Evolutionary conservation across 495 filamentous ascomycete species (phyloP).

Genomic region (Massariosphaeria phaeospora): DNA sequence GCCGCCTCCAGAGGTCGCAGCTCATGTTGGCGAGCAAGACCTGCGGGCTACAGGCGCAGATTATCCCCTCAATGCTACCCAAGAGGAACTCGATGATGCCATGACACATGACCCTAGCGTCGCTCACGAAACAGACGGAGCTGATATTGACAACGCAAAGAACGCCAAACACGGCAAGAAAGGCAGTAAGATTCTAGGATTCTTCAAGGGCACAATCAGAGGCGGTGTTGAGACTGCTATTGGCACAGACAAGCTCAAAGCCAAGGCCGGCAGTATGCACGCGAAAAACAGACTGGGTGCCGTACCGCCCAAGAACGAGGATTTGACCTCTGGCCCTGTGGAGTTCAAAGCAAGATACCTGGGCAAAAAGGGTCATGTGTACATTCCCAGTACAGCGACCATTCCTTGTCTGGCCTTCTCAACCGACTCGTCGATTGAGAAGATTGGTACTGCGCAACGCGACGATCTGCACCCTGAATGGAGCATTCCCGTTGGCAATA

Average conservation of each 20-base stretch:
- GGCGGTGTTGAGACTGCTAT: constrained; percentile 63
- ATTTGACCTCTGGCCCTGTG: constrained; percentile 56
- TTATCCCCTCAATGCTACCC: constrained; percentile 43
- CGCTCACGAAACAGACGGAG: constrained; percentile 35
- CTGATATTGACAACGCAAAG: constrained; percentile 42
- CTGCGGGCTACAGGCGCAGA: constrained; percentile 43
- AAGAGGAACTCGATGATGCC: constrained; percentile 51
- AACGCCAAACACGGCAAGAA: constrained; percentile 42
- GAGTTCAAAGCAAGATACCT: constrained; percentile 69
- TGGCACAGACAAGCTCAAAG: constrained; percentile 63
- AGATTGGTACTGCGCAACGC: constrained; percentile 48
- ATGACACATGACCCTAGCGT: constrained; percentile 40
- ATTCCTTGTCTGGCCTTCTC: constrained; percentile 59
- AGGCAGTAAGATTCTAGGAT: constrained; percentile 54
- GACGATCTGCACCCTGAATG: constrained; percentile 53
- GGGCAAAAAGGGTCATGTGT: constrained; percentile 67
- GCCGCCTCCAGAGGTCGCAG: constrained; percentile 51
- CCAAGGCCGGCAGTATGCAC: constrained; percentile 58
- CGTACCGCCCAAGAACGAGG: constrained; percentile 49
- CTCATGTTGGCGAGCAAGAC: constrained; percentile 46
- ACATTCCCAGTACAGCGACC: constrained; percentile 58
- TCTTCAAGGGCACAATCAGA: constrained; percentile 67
- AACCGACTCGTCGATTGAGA: constrained; percentile 41
- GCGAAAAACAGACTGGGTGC: constrained; percentile 70
- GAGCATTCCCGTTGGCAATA: constrained; percentile 57